phyloP scores from a whole-genome alignment of 768 basidiomycete genomes.

The Suillus variegatus region DNA sequence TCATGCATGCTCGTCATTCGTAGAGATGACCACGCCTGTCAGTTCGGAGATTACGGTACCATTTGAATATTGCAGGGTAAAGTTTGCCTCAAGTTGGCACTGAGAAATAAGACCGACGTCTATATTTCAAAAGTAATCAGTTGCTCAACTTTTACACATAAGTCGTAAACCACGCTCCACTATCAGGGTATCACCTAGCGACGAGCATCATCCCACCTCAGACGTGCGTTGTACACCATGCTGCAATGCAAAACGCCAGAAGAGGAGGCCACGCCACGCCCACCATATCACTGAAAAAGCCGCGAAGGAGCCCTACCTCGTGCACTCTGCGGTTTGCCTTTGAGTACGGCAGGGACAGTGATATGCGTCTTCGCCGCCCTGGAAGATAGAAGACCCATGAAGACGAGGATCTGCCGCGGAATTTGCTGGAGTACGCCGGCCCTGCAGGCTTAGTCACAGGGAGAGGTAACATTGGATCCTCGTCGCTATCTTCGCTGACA shows the following conservation, averaged over 20 bases:
- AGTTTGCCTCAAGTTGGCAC: background rate
- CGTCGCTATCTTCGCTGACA: conserved; percentile 11
- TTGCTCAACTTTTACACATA: background rate
- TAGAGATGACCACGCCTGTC: background rate
- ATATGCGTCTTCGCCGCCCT: conserved; percentile 26
- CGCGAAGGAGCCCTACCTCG: conserved; percentile 29
- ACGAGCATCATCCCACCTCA: conserved; percentile 10
- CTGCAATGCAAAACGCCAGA: conserved; percentile 29
- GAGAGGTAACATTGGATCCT: conserved; percentile 11
- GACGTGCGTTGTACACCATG: conserved; percentile 35
- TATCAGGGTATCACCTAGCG: background rate
- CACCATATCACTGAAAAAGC: conserved; percentile 31
- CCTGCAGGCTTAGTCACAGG: conserved; percentile 19
- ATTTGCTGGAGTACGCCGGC: background rate
- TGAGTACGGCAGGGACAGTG: conserved; percentile 19
- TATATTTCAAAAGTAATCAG: background rate
- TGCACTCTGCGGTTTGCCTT: conserved; percentile 14
- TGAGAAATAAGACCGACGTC: background rate
- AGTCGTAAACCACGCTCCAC: background rate
- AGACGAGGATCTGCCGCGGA: conserved; percentile 18
- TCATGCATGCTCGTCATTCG: background rate
- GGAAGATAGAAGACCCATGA: conserved; percentile 28
- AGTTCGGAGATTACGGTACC: conserved; percentile 1
- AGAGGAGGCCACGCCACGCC: conserved; percentile 40
- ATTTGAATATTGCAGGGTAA: background rate